Evolutionary conservation across 768 basidiomycete genomes (phyloP).

Genomic region (Trichaptum fuscoviolaceum): DNA sequence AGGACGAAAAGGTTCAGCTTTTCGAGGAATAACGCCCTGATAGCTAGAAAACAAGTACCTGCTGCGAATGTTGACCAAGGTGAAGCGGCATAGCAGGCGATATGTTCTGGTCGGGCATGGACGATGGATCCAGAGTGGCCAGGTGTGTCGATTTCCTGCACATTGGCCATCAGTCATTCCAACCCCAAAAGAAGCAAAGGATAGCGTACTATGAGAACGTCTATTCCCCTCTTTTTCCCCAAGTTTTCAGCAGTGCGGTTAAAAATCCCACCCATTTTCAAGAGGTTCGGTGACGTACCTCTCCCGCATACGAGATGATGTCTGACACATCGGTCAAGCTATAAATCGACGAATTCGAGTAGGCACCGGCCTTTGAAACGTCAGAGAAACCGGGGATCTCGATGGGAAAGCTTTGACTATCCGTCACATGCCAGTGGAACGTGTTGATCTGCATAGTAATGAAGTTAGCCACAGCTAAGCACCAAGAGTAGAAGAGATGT

Average conservation of each 20-base stretch:
- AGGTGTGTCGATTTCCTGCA: conserved; percentile 75
- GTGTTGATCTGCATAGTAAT: conserved; percentile 48
- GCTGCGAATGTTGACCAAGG: conserved; percentile 60
- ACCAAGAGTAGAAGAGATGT: conserved; percentile 1
- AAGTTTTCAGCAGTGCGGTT: conserved; percentile 5
- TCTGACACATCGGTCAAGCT: conserved; percentile 47
- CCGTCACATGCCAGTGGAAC: conserved; percentile 83
- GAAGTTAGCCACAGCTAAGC: neutral
- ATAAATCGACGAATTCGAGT: conserved; percentile 52
- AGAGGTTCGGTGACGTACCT: conserved; percentile 37
- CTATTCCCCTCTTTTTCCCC: conserved; percentile 56
- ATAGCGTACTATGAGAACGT: conserved; percentile 48
- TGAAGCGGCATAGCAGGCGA: conserved; percentile 56
- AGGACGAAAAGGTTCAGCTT: conserved; percentile 7
- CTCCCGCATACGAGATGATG: conserved; percentile 63
- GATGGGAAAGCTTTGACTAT: conserved; percentile 79
- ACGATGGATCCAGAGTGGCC: conserved; percentile 73
- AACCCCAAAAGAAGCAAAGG: neutral
- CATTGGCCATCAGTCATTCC: neutral
- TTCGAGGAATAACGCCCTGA: neutral
- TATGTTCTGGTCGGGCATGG: conserved; percentile 60
- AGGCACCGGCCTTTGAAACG: conserved; percentile 61
- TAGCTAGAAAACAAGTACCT: conserved; percentile 19
- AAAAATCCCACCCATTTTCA: conserved; percentile 2
- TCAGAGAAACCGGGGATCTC: conserved; percentile 54